These are phyloP conservation scores for Pleurotus eryngii DNA, from an alignment of 768 basidiomycete genomes.

Conservation along the genomic window DNA sequence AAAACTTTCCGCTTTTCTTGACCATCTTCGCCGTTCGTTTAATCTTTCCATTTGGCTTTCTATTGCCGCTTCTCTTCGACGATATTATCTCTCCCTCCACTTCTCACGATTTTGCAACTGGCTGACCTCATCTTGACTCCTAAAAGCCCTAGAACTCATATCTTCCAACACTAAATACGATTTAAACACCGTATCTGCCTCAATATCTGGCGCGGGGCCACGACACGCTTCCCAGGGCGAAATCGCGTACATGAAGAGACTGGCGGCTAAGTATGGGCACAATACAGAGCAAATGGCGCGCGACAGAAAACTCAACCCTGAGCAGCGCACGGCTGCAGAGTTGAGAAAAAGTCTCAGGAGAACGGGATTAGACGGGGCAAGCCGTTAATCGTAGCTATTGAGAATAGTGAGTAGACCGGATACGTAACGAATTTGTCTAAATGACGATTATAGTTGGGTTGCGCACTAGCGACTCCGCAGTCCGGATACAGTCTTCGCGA, in stretches of 20 bases:
- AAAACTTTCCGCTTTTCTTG: conserved; percentile 1
- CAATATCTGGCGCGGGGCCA: conserved; percentile 38
- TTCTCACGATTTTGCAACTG: conserved; percentile 11
- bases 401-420: neutral
- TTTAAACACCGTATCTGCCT: conserved; percentile 34
- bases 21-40: neutral
- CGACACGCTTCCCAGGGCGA: conserved; percentile 74
- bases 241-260: conserved; percentile 55
- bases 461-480: too few species aligned
- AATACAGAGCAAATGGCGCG: conserved; percentile 75
- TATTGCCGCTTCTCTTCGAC: conserved; percentile 12
- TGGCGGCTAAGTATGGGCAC: conserved; percentile 67
- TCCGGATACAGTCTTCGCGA: too few species aligned
- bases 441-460: neutral
- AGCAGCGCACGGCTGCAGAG: conserved; percentile 84
- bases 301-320: conserved; percentile 76
- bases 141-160: conserved; percentile 62
- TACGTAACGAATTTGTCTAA: neutral
- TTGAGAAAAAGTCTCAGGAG: conserved; percentile 59
- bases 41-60: conserved; percentile 5
- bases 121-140: conserved; percentile 3
- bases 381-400: conserved; percentile 4
- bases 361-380: conserved; percentile 38
- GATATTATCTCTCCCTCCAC: conserved; percentile 21
- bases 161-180: conserved; percentile 35